A percentile compares a stretch with the other conserved stretches of the same genome.
Evolutionary conservation across 2,329 filamentous ascomycete genomes (phyloP).

Genomic region (Fusarium sp.): DNA sequence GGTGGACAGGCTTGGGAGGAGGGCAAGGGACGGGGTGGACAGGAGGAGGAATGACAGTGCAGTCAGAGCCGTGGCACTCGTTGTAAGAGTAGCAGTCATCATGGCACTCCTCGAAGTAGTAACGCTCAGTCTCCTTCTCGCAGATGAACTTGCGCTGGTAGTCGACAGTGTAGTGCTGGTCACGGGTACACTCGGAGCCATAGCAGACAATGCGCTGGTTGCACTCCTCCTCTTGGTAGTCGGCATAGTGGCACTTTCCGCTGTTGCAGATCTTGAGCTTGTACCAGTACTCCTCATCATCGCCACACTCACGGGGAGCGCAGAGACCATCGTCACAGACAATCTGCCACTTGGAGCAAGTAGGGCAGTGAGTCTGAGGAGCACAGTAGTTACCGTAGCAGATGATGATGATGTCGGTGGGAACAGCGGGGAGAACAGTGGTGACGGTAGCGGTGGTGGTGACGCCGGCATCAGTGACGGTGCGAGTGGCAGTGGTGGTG

Average conservation of each 20-base stretch:
- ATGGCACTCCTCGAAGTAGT: conserved; percentile 51
- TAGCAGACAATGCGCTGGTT: conserved; percentile 55
- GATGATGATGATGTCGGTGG: conserved; percentile 47
- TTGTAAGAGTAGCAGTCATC: conserved; percentile 51
- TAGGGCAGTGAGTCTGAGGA: conserved; percentile 50
- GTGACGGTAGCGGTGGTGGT: conserved; percentile 46
- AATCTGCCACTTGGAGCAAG: conserved; percentile 48
- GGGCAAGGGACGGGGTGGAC: conserved; percentile 6
- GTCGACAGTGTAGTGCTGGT: conserved; percentile 50
- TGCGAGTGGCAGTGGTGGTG: conserved; percentile 49
- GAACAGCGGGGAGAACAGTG: conserved; percentile 37
- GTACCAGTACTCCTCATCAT: conserved; percentile 43
- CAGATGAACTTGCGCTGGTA: conserved; percentile 54
- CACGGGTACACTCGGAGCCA: conserved; percentile 50
- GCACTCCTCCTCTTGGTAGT: conserved; percentile 51
- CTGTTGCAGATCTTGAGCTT: conserved; percentile 54
- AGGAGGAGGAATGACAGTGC: conserved; percentile 41
- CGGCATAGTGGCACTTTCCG: conserved; percentile 50
- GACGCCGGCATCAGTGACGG: conserved; percentile 47
- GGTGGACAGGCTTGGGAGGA: conserved; percentile 18
- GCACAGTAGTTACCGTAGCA: conserved; percentile 52
- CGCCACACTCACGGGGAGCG: conserved; percentile 47
- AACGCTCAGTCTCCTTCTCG: conserved; percentile 47
- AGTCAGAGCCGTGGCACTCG: conserved; percentile 47
- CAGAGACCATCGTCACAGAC: conserved; percentile 56